Evolutionary conservation across 1,284 basidiomycete species (phyloP).

Genomic region (Trametes sp.): DNA sequence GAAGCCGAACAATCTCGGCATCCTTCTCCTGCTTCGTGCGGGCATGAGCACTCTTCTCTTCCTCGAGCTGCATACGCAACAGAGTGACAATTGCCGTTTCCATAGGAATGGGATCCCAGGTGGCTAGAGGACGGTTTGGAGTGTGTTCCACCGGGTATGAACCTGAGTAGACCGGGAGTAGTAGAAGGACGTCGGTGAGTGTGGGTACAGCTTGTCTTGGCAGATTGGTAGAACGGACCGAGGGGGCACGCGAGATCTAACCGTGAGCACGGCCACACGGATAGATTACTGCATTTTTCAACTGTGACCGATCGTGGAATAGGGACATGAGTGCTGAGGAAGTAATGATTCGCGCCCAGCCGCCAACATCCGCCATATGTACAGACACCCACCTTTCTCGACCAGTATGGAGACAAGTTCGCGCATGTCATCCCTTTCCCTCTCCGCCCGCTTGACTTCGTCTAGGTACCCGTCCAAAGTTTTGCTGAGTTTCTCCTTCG

Average conservation of each 20-base stretch:
- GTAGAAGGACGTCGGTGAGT: background rate
- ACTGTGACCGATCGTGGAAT: conserved; percentile 47
- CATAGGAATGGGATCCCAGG: background rate
- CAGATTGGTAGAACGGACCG: conserved; percentile 45
- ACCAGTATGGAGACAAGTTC: conserved; percentile 61
- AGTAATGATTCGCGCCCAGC: background rate
- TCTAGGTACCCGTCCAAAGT: conserved; percentile 48
- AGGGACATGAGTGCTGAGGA: conserved; percentile 24
- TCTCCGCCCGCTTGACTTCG: conserved; percentile 48
- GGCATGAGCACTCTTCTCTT: conserved; percentile 54
- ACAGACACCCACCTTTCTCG: conserved; percentile 58
- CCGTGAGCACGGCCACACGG: conserved; percentile 58
- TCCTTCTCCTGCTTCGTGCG: conserved; percentile 50
- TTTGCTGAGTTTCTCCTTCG: conserved; percentile 47
- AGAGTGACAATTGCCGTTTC: conserved; percentile 49
- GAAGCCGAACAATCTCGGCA: conserved; percentile 52
- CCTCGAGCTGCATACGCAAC: conserved; percentile 51
- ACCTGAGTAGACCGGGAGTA: conserved; percentile 1
- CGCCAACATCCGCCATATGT: background rate
- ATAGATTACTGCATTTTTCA: conserved; percentile 58
- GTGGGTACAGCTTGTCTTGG: background rate
- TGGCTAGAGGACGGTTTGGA: background rate
- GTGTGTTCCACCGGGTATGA: background rate
- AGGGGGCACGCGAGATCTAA: conserved; percentile 53
- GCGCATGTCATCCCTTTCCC: conserved; percentile 60